Evolutionary conservation across 129 eudicot species (phyloP).

Genomic region (Flaveria ramosissima): DNA sequence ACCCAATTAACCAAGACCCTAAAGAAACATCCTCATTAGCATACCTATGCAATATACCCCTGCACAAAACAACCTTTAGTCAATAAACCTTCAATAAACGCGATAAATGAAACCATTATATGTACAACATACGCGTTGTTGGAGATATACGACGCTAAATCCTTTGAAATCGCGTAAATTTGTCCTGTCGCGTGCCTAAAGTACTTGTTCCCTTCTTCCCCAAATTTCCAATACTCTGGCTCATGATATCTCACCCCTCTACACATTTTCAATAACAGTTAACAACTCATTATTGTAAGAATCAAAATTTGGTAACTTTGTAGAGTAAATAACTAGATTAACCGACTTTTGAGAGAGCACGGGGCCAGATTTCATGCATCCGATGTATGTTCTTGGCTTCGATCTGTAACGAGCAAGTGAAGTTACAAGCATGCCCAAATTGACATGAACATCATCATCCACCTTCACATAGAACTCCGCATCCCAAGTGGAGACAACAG

Average conservation of each 20-base stretch:
- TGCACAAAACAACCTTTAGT: conserved; percentile 24
- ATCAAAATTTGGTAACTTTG: neutral
- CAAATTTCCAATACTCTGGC: conserved; percentile 85
- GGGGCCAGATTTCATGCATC: conserved; percentile 90
- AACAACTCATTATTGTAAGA: neutral
- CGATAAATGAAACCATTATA: conserved; percentile 14
- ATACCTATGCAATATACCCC: conserved; percentile 67
- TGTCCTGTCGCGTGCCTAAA: conserved; percentile 89
- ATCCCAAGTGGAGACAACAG: conserved; percentile 62
- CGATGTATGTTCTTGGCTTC: conserved; percentile 62
- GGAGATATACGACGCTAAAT: conserved; percentile 67
- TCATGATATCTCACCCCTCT: conserved; percentile 77
- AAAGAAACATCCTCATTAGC: conserved; percentile 85
- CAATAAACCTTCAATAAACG: neutral
- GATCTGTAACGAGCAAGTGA: conserved; percentile 54
- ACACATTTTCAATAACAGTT: conserved; percentile 20
- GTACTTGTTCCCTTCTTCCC: conserved; percentile 84
- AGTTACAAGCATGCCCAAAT: conserved; percentile 59
- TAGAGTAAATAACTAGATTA: neutral
- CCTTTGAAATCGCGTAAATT: conserved; percentile 81
- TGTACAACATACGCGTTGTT: conserved; percentile 50
- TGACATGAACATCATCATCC: conserved; percentile 76
- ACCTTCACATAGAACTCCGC: conserved; percentile 80
- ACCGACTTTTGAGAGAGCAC: conserved; percentile 68
- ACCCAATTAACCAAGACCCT: conserved; percentile 83